These are phyloP conservation scores for Fonsecaea pugnacius DNA, from an alignment of 2,329 filamentous ascomycete genomes.

Conservation along the genomic window DNA sequence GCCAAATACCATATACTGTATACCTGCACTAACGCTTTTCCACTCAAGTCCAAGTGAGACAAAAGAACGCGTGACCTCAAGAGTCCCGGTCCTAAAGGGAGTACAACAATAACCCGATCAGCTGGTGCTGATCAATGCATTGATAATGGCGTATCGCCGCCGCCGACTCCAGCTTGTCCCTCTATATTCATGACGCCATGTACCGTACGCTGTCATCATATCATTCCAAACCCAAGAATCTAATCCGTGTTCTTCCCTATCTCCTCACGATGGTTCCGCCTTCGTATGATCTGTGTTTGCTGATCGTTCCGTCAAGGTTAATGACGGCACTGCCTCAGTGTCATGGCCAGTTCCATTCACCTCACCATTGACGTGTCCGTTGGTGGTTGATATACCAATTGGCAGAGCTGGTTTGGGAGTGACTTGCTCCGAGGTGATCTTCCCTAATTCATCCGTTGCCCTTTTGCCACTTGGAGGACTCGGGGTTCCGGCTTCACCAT, in stretches of 20 bases:
- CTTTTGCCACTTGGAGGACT: constrained; percentile 32
- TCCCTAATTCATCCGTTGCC: constrained; percentile 33
- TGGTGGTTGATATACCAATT: constrained; percentile 7
- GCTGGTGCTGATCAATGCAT: neutral
- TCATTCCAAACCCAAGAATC: neutral
- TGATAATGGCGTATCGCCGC: neutral
- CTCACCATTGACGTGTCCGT: constrained; percentile 17
- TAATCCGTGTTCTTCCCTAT: neutral
- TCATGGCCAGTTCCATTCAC: constrained; percentile 12
- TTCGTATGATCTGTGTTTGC: constrained; percentile 2
- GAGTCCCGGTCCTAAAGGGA: neutral
- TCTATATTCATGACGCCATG: constrained; percentile 18
- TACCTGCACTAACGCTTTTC: neutral
- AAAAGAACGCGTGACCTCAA: neutral
- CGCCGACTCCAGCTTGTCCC: neutral
- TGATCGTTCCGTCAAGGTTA: neutral
- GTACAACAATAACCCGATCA: neutral
- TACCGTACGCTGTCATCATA: constrained; percentile 16
- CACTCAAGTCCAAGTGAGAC: neutral
- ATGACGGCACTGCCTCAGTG: constrained; percentile 4
- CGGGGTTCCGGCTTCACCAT: neutral
- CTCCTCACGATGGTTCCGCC: constrained; percentile 2
- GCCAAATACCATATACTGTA: neutral
- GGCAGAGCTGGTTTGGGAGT: constrained; percentile 14
- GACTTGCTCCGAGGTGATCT: constrained; percentile 30